Conservation (phyloP, 768 basidiomycete genomes). For the Boletus edulis region DNA sequence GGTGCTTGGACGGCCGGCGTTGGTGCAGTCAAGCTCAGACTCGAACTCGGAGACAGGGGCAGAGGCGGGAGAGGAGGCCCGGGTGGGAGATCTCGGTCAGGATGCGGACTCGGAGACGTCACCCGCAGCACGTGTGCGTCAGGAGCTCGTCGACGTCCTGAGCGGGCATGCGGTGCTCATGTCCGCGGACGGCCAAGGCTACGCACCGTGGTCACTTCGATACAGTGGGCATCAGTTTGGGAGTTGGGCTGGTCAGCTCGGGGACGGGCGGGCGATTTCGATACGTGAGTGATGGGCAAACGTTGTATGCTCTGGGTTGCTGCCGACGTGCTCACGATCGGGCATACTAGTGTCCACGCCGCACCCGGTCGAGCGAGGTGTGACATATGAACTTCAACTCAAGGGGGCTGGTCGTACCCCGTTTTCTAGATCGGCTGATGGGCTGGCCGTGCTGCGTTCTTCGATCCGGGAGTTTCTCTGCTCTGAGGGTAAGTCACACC, state of each 20-base stretch:
- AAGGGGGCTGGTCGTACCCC: constrained; percentile 95
- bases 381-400: constrained; percentile 82
- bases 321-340: neutral
- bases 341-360: constrained; percentile 73
- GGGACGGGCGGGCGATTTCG: constrained; percentile 94
- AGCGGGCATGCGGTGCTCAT: constrained; percentile 75
- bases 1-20: constrained; percentile 57
- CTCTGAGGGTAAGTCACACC: constrained; percentile 62
- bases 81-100: too few relatives aligned
- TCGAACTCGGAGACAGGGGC: constrained; percentile 35
- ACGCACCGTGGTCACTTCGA: constrained; percentile 75
- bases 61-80: neutral
- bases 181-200: constrained; percentile 35
- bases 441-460: constrained; percentile 91
- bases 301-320: too few relatives aligned
- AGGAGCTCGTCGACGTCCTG: constrained; percentile 79
- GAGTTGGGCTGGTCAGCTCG: constrained; percentile 89
- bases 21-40: constrained; percentile 33
- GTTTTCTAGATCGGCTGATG: constrained; percentile 90
- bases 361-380: constrained; percentile 54
- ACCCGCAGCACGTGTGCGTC: constrained; percentile 45
- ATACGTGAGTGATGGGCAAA: constrained; percentile 46
- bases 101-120: neutral
- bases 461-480: constrained; percentile 93
- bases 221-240: constrained; percentile 95